phyloP scores from a whole-genome alignment of 257 asterid species.

The Rubia yunnanensis region DNA sequence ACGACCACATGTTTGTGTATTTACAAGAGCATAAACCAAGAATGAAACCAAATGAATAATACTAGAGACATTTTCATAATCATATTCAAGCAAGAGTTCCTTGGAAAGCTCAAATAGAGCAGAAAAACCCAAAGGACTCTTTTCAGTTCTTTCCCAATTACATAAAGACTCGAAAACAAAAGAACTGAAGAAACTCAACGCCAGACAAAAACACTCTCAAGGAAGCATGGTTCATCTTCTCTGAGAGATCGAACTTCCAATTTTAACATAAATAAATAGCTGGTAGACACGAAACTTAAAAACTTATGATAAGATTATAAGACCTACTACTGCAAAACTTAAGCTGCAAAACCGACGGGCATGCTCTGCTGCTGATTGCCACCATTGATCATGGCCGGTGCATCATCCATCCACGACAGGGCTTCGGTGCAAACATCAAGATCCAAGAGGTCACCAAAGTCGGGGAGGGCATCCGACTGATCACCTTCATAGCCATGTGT shows the following conservation, averaged over 20 bases:
- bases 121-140: conserved; percentile 50
- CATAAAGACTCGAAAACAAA: neutral
- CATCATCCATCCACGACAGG: conserved; percentile 53
- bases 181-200: conserved; percentile 10
- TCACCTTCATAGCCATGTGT: conserved; percentile 29
- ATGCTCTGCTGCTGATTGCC: conserved; percentile 61
- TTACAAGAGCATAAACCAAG: neutral
- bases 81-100: conserved; percentile 10
- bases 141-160: neutral
- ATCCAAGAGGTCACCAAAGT: conserved; percentile 56
- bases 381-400: conserved; percentile 38
- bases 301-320: neutral
- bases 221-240: conserved; percentile 21
- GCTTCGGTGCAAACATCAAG: conserved; percentile 44
- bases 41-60: neutral
- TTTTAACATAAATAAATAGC: neutral
- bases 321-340: conserved; percentile 67
- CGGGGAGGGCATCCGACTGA: conserved; percentile 34
- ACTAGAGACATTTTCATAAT: neutral
- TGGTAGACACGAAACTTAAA: no score
- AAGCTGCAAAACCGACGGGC: conserved; percentile 92
- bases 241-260: conserved; percentile 19
- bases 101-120: conserved; percentile 77
- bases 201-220: conserved; percentile 13
- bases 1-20: neutral